Evolutionary conservation across 768 basidiomycete species (phyloP), one percentile per base, ranked within the genome.

Genomic region (Pleurotus eryngii): DNA sequence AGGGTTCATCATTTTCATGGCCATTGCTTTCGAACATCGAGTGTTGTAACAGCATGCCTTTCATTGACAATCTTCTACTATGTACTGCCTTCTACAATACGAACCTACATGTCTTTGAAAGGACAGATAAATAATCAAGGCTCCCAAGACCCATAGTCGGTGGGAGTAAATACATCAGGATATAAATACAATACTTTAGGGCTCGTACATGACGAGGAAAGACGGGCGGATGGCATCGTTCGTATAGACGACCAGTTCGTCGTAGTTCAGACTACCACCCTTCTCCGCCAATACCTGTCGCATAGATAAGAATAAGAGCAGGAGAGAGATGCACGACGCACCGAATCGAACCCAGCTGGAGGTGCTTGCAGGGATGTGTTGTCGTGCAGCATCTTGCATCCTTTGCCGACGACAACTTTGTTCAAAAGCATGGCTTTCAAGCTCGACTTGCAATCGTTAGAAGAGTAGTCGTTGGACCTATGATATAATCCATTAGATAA

Each of bases 161-260:
- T 4, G 15, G 47, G 22, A 27, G 9, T 27, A 50, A 26, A 40
- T 40, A 54, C 12, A 35, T 15, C 42, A 17, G 24, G 30, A 35
- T 17, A 56, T 47, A 56, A 20, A 46, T 30, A 46, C 26, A 14
- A 17, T 20, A 35, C 17, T 46, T 43, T 71, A 81, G 38, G 76
- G 76, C 55, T 87, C 85, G 59, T 88, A 89, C 69, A 88, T 78
- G 24, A 89, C 81, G 37, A 89, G 73, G 65, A 84, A 89, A 14
- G 87, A 86, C 3, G 87, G 86, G 40, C 86, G 72, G 51, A 89
- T 87, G 1, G 87, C 87, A 57, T 89, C 84, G 67, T 89, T 86
- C 43, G 74, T 71, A 63, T 89, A 89, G 26, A 89, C 85, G 7
- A 89, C 79, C 22, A 87, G 68, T 62, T 89, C 87, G 62, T 89